Evolutionary conservation across 495 filamentous ascomycete species (phyloP).

Genomic region (Daldinia grandis): DNA sequence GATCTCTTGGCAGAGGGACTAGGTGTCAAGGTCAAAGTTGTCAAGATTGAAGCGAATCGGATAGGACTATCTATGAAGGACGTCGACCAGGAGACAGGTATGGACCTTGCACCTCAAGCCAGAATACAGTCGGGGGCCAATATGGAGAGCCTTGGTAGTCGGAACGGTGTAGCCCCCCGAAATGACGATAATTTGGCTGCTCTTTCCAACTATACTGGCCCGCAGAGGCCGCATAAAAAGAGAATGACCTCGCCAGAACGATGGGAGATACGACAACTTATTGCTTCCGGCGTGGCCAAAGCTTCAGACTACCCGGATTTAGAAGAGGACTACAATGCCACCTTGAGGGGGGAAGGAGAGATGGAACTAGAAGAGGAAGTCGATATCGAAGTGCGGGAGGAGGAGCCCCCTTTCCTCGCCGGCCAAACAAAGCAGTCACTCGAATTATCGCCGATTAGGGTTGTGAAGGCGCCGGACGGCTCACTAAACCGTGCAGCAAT

Average conservation of each 20-base stretch:
- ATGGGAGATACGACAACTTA: slow-evolving; percentile 97
- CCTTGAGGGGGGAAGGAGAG: slow-evolving; percentile 81
- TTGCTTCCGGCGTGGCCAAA: slow-evolving; percentile 91
- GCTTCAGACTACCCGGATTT: slow-evolving; percentile 93
- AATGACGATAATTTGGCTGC: slow-evolving; percentile 64
- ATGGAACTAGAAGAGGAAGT: slow-evolving; percentile 97
- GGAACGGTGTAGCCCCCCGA: slow-evolving; percentile 61
- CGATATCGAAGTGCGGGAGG: slow-evolving; percentile 95
- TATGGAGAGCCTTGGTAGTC: slow-evolving; percentile 78
- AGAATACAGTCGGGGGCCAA: slow-evolving; percentile 92
- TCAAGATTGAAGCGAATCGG: slow-evolving; percentile 80
- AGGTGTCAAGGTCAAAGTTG: slow-evolving; percentile 89
- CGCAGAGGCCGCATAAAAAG: slow-evolving; percentile 74
- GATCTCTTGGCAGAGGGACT: slow-evolving; percentile 85
- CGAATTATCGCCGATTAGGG: slow-evolving; percentile 92
- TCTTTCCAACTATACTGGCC: slow-evolving; percentile 65
- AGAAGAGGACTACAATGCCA: slow-evolving; percentile 91
- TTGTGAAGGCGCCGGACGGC: slow-evolving; percentile 96
- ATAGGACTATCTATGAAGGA: slow-evolving; percentile 97
- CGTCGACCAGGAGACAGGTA: slow-evolving; percentile 89
- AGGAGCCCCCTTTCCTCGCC: slow-evolving; percentile 94
- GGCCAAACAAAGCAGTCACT: slow-evolving; percentile 96
- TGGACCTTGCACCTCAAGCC: slow-evolving; percentile 81
- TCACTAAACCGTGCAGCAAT: slow-evolving; percentile 95
- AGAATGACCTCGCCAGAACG: slow-evolving; percentile 94